Evolutionary conservation across 1,284 basidiomycete genomes (phyloP).

Genomic region (Sanghuangporus baumii): DNA sequence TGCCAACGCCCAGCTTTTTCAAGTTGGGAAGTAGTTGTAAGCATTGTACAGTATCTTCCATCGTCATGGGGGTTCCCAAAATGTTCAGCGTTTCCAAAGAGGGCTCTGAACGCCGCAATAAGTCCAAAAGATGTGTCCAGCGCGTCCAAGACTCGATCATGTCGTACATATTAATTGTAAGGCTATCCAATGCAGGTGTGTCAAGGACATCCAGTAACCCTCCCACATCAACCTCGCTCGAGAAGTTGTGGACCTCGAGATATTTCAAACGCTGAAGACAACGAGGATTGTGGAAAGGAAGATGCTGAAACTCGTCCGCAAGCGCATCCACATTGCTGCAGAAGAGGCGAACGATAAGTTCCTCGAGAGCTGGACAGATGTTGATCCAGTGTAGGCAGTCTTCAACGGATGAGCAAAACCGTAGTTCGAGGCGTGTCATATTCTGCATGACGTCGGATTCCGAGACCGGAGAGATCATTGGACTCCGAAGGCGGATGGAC

Average conservation of each 20-base stretch:
- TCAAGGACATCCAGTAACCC: slow-evolving; percentile 10
- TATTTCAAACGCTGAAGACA: background rate
- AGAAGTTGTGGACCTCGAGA: slow-evolving; percentile 11
- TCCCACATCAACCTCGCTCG: slow-evolving; percentile 5
- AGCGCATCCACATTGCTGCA: slow-evolving; percentile 1
- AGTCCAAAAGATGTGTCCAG: slow-evolving; percentile 9
- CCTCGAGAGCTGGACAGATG: slow-evolving; percentile 11
- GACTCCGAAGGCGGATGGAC: slow-evolving; percentile 1
- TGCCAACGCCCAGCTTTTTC: background rate
- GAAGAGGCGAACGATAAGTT: slow-evolving; percentile 6
- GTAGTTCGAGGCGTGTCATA: slow-evolving; percentile 8
- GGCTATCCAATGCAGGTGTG: background rate
- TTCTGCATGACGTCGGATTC: slow-evolving; percentile 2
- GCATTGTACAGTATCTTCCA: background rate
- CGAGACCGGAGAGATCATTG: slow-evolving; percentile 1
- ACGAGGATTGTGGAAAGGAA: background rate
- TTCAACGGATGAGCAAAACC: slow-evolving; percentile 10
- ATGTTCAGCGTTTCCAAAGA: slow-evolving; percentile 3
- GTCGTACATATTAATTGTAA: slow-evolving; percentile 9
- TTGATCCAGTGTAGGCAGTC: slow-evolving; percentile 15
- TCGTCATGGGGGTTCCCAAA: slow-evolving; percentile 4
- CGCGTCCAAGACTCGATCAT: background rate
- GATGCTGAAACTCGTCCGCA: background rate
- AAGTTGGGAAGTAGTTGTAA: background rate
- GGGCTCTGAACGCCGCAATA: slow-evolving; percentile 4